These are phyloP conservation scores for Boletales sp. DNA, from an alignment of 768 basidiomycete genomes.

Conservation along the genomic window DNA sequence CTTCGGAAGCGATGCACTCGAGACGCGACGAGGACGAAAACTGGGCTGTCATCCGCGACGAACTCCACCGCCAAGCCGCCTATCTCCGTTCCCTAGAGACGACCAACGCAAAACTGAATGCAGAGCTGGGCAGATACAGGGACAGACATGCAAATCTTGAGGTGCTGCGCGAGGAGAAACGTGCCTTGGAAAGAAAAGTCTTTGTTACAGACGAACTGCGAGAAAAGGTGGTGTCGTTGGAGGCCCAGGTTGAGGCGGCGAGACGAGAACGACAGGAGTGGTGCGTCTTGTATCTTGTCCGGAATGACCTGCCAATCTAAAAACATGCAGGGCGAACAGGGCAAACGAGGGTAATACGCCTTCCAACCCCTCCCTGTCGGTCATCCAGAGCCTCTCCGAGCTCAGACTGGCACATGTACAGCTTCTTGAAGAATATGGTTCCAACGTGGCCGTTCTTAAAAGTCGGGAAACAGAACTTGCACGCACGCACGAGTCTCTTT, in stretches of 20 bases:
- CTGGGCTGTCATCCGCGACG: conserved; percentile 63
- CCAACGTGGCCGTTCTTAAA: conserved; percentile 49
- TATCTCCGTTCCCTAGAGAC: conserved; percentile 60
- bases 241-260: conserved; percentile 63
- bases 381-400: conserved; percentile 54
- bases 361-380: conserved; percentile 47
- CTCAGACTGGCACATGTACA: conserved; percentile 61
- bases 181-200: conserved; percentile 54
- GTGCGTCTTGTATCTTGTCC: conserved; percentile 30
- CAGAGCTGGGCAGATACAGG: conserved; percentile 52
- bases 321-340: conserved; percentile 35
- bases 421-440: conserved; percentile 66
- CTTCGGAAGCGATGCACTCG: conserved; percentile 28
- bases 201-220: conserved; percentile 49
- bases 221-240: conserved; percentile 51
- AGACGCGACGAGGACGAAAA: conserved; percentile 45
- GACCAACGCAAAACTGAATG: conserved; percentile 50
- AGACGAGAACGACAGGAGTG: conserved; percentile 56
- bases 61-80: conserved; percentile 61
- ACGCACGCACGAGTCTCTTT: conserved; percentile 35
- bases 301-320: conserved; percentile 2
- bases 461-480: conserved; percentile 51
- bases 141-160: conserved; percentile 61
- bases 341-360: conserved; percentile 33
- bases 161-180: conserved; percentile 73